Evolutionary conservation across 768 basidiomycete genomes (phyloP).

Genomic region (Agrocybe praecox): DNA sequence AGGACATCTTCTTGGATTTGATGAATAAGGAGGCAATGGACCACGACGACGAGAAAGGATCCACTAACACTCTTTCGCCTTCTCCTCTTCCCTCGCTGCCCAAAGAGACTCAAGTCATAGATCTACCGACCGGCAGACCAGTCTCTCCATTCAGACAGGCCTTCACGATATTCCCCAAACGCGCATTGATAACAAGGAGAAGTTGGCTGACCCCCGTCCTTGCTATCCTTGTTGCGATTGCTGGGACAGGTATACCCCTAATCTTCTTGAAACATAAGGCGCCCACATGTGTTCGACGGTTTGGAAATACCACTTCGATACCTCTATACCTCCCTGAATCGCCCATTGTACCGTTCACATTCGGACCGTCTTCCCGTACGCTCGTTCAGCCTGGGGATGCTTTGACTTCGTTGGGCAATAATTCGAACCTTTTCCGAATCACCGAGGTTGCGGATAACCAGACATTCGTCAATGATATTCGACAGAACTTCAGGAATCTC

Average conservation of each 20-base stretch:
- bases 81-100: slow-evolving; percentile 16
- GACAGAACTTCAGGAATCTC: slow-evolving; percentile 53
- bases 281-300: slow-evolving; percentile 50
- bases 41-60: slow-evolving; percentile 17
- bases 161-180: slow-evolving; percentile 74
- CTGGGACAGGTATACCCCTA: slow-evolving; percentile 68
- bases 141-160: slow-evolving; percentile 68
- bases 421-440: slow-evolving; percentile 32
- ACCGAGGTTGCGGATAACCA: slow-evolving; percentile 54
- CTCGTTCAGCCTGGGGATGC: slow-evolving; percentile 59
- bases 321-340: slow-evolving; percentile 61
- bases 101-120: slow-evolving; percentile 24
- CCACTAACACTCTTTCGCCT: slow-evolving; percentile 17
- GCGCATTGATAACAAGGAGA: slow-evolving; percentile 59
- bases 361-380: slow-evolving; percentile 35
- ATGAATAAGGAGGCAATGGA: slow-evolving; percentile 49
- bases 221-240: slow-evolving; percentile 53
- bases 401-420: slow-evolving; percentile 47
- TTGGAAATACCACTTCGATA: slow-evolving; percentile 35
- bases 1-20: slow-evolving; percentile 79
- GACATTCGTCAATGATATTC: slow-evolving; percentile 58
- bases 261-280: slow-evolving; percentile 57
- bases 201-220: slow-evolving; percentile 72
- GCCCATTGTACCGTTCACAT: slow-evolving; percentile 34
- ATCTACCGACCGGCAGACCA: slow-evolving; percentile 51